Percentiles rank a stretch among this genome's conserved stretches.
These are phyloP conservation scores for Lachnellula arida DNA, from an alignment of 2,329 filamentous ascomycete species.

Conservation along the genomic window DNA sequence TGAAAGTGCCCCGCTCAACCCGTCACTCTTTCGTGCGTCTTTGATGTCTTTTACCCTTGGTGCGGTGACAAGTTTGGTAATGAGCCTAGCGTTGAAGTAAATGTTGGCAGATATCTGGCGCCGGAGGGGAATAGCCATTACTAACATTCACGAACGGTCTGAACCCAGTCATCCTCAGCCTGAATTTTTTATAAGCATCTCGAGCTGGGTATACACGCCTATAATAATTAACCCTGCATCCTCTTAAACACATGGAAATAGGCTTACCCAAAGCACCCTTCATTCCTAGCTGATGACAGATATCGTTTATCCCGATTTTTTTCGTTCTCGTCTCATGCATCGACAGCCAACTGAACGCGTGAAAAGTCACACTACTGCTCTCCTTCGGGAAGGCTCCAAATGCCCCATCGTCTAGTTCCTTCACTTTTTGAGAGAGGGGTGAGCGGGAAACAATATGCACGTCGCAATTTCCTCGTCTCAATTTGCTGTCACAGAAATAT, in stretches of 20 bases:
- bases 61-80: slow-evolving; percentile 11
- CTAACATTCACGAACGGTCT: no score
- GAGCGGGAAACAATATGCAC: no score
- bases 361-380: no score
- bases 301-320: not conserved
- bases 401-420: no score
- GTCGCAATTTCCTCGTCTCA: no score
- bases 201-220: not conserved
- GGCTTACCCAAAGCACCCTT: not conserved
- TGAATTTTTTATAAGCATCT: not conserved
- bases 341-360: no score
- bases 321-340: no score
- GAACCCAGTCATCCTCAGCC: slow-evolving; percentile 30
- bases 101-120: slow-evolving; percentile 39
- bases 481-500: no score
- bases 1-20: no score
- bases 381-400: no score
- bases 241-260: not conserved
- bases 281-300: not conserved
- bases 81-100: slow-evolving; percentile 30
- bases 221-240: not conserved
- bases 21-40: not conserved
- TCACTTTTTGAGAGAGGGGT: no score
- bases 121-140: slow-evolving; percentile 39
- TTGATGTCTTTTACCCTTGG: slow-evolving; percentile 18